Evolutionary conservation across 306 rosid genomes (phyloP).

Genomic region (Pterocarpus santalinus): DNA sequence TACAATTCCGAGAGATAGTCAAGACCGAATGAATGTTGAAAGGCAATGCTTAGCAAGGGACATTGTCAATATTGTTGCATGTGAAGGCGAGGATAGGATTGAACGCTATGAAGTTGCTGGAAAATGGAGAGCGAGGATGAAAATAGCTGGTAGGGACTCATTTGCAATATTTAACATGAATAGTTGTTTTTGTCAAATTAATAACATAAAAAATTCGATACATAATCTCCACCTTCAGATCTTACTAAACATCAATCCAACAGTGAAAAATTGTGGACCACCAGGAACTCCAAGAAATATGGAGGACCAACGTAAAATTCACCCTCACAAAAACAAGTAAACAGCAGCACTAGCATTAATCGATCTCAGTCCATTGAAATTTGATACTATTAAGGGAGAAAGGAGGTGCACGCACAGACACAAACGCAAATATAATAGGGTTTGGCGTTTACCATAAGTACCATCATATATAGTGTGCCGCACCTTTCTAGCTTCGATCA

Average conservation of each 20-base stretch:
- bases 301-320: too few species aligned
- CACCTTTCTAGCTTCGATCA: neutral
- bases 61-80: slow-evolving; percentile 87
- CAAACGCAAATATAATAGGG: neutral
- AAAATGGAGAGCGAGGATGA: slow-evolving; percentile 98
- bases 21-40: slow-evolving; percentile 93
- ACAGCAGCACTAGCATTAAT: too few species aligned
- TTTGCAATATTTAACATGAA: too few species aligned
- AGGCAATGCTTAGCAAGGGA: slow-evolving; percentile 95
- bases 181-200: too few species aligned
- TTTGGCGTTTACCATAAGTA: neutral
- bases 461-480: neutral
- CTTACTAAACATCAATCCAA: too few species aligned
- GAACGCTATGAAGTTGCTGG: slow-evolving; percentile 97
- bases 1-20: slow-evolving; percentile 91
- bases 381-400: neutral
- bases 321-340: too few species aligned
- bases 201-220: too few species aligned
- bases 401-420: neutral
- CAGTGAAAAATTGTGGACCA: too few species aligned
- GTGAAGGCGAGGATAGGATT: slow-evolving; percentile 93
- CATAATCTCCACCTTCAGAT: too few species aligned
- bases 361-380: too few species aligned
- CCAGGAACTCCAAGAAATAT: too few species aligned
- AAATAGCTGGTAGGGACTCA: slow-evolving; percentile 72